Conservation (phyloP, 176 grass and related monocot species). For the Oryza meridionalis region DNA sequence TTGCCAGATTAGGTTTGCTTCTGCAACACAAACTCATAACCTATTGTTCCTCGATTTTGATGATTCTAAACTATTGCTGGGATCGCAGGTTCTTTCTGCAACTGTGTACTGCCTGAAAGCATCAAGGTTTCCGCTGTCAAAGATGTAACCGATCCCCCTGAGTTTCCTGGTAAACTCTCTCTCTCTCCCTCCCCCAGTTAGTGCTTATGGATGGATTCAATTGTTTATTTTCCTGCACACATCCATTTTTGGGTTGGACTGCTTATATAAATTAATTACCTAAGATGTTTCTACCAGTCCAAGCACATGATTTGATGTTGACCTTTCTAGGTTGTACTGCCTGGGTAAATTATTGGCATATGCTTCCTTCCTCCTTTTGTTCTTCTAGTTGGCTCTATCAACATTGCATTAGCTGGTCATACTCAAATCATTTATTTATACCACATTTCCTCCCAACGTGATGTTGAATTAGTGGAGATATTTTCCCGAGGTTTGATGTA, state of each 20-base stretch:
- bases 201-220: neutral
- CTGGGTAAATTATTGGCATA: neutral
- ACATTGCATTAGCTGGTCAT: neutral
- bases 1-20: conserved; percentile 79
- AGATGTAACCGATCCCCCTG: conserved; percentile 52
- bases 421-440: neutral
- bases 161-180: conserved; percentile 65
- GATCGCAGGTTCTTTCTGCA: conserved; percentile 82
- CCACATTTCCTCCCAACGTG: neutral
- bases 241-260: conserved; percentile 19
- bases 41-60: neutral
- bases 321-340: neutral
- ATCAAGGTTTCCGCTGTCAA: conserved; percentile 70
- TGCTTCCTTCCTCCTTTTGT: neutral
- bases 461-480: neutral
- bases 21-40: neutral
- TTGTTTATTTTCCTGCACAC: neutral
- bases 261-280: neutral
- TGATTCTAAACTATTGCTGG: conserved; percentile 19
- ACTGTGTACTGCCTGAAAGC: conserved; percentile 77
- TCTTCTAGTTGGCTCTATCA: neutral
- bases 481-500: neutral
- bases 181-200: neutral
- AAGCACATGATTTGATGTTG: neutral
- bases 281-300: neutral